Evolutionary conservation across 1,284 basidiomycete species (phyloP), one percentile per base, ranked within the genome.

Genomic region (Trametes polyzona): DNA sequence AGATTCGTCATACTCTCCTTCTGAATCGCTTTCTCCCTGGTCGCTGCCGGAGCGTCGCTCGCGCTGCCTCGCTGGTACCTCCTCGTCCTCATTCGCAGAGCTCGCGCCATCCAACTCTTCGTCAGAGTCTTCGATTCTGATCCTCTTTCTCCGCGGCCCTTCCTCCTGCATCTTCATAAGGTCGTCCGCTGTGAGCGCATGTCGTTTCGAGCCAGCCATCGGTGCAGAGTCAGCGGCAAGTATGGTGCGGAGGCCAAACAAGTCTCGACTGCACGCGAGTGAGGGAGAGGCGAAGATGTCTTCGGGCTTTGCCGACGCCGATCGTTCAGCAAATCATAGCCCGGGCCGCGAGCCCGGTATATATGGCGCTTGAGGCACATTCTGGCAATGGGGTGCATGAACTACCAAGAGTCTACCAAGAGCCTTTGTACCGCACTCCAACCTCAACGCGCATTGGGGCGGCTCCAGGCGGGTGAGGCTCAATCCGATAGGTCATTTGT

Each of bases 131-230:
- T 65, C 56, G n/a, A 58, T 42, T 36, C 63, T 62, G 6, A 66
- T 55, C 29, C 61, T 58, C 58, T 74, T 75, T 24, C 66, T 60
- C 27, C 47, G 61, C 26, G 69, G 71, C 6, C 67, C 69, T 46
- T 77, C 76, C 41, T 74, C 76, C 42, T 74, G 71, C 61, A 68
- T 65, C 14, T 71, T 72, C 67, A 76, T 63, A 12, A 78, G 68
- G 29, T 77, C 76, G 36, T 78, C 76, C 7, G 69, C 67, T 3
- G 73, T 73, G 10, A 70, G 55, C 1, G 59, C 55, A 21, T 62
- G 65, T 23, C 72, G 69, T 51, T 74, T 75, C 14, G 53, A 51
- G 32, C 62, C 53, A 33, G 63, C 47, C 71, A 73, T 73, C 2
- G 9, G 21, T 42, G 33, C 16, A 19, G 30, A 30, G 37, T 4